Evolutionary conservation across 345 rosid species (phyloP), one percentile per base, ranked within the genome.

Genomic region (Aquilaria malaccensis): DNA sequence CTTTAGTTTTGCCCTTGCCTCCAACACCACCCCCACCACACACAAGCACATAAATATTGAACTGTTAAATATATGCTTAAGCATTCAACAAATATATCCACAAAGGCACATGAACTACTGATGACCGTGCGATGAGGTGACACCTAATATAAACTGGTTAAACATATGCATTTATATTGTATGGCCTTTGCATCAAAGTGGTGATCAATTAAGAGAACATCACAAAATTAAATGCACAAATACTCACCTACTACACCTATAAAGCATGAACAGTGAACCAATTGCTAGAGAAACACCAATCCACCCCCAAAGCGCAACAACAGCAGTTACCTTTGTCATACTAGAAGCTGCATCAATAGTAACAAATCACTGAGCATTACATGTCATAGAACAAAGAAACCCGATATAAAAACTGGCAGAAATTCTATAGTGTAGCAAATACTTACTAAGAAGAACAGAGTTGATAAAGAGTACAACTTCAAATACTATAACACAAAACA

Each of bases 221-320:
- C 43, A 1, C 43, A 3, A 37, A 3, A 7, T 7, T 37, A 7
- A 37, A 37, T 30, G 51, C 32, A 46, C 33, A 59, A 74, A 48
- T 60, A 30, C 66, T 75, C 86, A 94, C 99, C 97, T 80, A 68
- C 89, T 79, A 74, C 90, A 88, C 65, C 80, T 78, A 70, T 80
- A 80, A 66, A 94, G 80, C 80, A 83, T 70, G 53, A 86, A 45
- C 64, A 94, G 76, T 6, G 97, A 67, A 67, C 65, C 70, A 73
- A 79, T 63, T 52, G 87, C 86, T 47, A 82, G 60, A 65, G 97
- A 84, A 67, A 90, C 79, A 70, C 84, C 73, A 37, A 69, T 69
- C 85, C 95, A 86, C 53, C 84, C 88, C 97, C 97, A 90, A 59
- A 90, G 74, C 62, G 92, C 99, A 78, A 80, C 74, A 81, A 63